Evolutionary conservation across 129 eudicot species (phyloP).

Genomic region (Kitagawia praeruptora): DNA sequence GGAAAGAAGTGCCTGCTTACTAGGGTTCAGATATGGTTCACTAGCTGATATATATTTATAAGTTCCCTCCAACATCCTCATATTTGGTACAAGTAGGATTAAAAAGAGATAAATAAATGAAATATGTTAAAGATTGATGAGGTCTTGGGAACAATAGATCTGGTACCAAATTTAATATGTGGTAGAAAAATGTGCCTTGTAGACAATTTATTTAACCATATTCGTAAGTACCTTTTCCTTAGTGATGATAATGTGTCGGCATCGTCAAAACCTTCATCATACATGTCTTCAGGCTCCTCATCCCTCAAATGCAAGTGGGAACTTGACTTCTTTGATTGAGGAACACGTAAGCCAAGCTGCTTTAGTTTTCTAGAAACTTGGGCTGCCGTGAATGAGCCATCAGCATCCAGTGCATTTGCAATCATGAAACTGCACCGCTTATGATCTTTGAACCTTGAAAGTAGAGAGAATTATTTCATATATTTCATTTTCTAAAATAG

Average conservation of each 20-base stretch:
- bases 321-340: slow-evolving; percentile 31
- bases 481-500: not conserved
- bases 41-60: not conserved
- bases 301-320: slow-evolving; percentile 41
- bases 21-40: not conserved
- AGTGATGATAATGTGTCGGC: slow-evolving; percentile 58
- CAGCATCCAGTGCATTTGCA: slow-evolving; percentile 69
- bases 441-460: slow-evolving; percentile 69
- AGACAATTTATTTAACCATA: not conserved
- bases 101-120: not conserved
- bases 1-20: not conserved
- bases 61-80: not conserved
- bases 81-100: not conserved
- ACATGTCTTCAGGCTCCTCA: slow-evolving; percentile 28
- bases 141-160: not conserved
- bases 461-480: slow-evolving; percentile 9
- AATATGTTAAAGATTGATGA: not conserved
- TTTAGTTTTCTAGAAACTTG: slow-evolving; percentile 78
- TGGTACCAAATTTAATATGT: not conserved
- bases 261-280: slow-evolving; percentile 29
- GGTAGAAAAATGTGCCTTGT: not conserved
- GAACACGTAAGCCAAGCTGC: slow-evolving; percentile 66
- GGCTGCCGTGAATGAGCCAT: slow-evolving; percentile 59
- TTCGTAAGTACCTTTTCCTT: slow-evolving; percentile 45
- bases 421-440: slow-evolving; percentile 85